Base-by-base conservation (phyloP, 2,329 filamentous ascomycete genomes). In the Ceratocystis destructans region DNA sequence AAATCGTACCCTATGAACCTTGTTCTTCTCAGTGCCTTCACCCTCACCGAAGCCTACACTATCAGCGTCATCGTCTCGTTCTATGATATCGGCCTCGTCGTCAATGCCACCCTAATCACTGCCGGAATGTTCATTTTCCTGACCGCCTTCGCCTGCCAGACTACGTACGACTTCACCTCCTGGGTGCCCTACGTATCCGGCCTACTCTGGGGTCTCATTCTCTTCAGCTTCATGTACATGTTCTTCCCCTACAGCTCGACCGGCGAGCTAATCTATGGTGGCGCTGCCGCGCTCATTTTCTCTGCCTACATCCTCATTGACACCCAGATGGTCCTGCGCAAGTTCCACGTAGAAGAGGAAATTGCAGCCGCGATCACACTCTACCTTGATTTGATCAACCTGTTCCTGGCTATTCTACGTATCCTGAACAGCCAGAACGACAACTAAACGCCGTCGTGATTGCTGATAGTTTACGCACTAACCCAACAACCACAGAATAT, bases 171-270 rank as follows among this genome's bases (percentile, higher is more conserved):
- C 79, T 99, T 99, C 75, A 97, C 93, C 1, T 87, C 85, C 70
- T 99, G 94, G 93, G 89, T 93, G 80, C 93, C 94, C 20, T 97
- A 96, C 75, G 84, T 97, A 2, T 95, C 95, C 72, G 92, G 92
- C 67, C 87, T 82, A 0, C 82, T 99, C 20, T 97, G 94, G 94
- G 87, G 89, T 5, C 78, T 96, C 68, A 82, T 99, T 69, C 80
- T 99, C 50, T 96, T 97, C 74, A 89, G 94, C 63, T 94, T 99
- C 80, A 91, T 97, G 83, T 82, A 87, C 70, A 83, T 85, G 70
- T 97, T 97, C 81, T 87, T 99, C 78, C 92, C 90, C 2, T 83
- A 87, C 76, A 89, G 81, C 76, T 90, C 85, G 74, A 92, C 87
- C 31, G 79, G 87, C 44, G 93, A 99, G 77, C 84, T 97, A 65